Conservation (phyloP, 352 stramenopile genomes). For the Discostella stelligera region DNA sequence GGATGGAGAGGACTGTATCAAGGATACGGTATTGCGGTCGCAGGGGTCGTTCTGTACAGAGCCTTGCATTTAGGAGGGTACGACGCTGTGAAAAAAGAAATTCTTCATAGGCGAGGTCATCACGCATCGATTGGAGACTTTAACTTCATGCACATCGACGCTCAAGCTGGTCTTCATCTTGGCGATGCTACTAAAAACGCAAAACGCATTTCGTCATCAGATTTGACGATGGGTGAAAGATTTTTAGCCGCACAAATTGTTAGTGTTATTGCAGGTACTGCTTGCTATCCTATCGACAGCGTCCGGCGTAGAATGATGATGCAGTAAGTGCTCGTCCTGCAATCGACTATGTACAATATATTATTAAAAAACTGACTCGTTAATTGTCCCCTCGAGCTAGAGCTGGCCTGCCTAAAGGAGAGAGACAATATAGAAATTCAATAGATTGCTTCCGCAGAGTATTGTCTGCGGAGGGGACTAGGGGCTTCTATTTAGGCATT, state of each 20-base stretch:
- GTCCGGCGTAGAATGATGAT: slow-evolving; percentile 96
- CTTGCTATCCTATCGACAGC: slow-evolving; percentile 96
- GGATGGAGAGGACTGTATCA: slow-evolving; percentile 79
- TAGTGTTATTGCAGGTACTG: slow-evolving; percentile 88
- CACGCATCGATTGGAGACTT: slow-evolving; percentile 35
- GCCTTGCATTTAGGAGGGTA: slow-evolving; percentile 81
- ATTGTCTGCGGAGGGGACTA: slow-evolving; percentile 57
- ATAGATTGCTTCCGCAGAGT: slow-evolving; percentile 68
- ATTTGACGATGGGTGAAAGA: slow-evolving; percentile 76
- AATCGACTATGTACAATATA: not conserved
- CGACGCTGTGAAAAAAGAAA: slow-evolving; percentile 85
- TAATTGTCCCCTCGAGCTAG: not conserved
- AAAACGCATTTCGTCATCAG: slow-evolving; percentile 15
- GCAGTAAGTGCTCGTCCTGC: slow-evolving; percentile 67
- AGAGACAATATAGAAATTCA: slow-evolving; percentile 62
- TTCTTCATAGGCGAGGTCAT: slow-evolving; percentile 51
- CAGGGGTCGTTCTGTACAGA: slow-evolving; percentile 75
- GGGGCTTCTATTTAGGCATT: slow-evolving; percentile 78
- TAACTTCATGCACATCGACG: slow-evolving; percentile 12
- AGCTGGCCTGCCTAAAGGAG: slow-evolving; percentile 75
- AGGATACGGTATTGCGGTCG: slow-evolving; percentile 78
- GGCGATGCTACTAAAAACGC: not conserved
- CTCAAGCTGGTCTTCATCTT: not conserved
- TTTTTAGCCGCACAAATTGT: slow-evolving; percentile 90
- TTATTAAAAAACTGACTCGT: not conserved